Evolutionary conservation across 2,329 filamentous ascomycete species (phyloP).

Genomic region (Fusarium xyrophilum): DNA sequence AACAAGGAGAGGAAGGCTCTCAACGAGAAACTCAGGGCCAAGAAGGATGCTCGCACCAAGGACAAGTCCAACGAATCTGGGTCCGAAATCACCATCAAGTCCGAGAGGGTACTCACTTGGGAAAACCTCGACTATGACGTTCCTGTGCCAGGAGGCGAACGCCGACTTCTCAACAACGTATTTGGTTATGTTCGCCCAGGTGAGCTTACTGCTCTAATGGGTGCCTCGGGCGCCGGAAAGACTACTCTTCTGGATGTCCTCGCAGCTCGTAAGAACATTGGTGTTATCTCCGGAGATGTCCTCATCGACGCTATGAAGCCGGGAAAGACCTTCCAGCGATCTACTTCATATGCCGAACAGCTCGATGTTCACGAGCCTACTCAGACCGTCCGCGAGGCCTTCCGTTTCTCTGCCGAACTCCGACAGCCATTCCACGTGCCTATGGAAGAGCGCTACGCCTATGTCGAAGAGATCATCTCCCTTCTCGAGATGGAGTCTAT

Average conservation of each 20-base stretch:
- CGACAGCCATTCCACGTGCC: slow-evolving; percentile 63
- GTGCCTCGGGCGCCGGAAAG: slow-evolving; percentile 85
- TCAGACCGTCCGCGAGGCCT: slow-evolving; percentile 68
- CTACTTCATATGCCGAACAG: slow-evolving; percentile 68
- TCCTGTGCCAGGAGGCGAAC: slow-evolving; percentile 62
- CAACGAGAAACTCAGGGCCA: slow-evolving; percentile 67
- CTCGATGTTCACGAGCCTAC: slow-evolving; percentile 68
- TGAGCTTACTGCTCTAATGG: slow-evolving; percentile 80
- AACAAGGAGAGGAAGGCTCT: slow-evolving; percentile 70
- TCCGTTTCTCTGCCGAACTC: slow-evolving; percentile 68
- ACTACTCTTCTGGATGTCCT: slow-evolving; percentile 84
- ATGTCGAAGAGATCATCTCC: slow-evolving; percentile 67
- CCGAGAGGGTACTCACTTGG: slow-evolving; percentile 80
- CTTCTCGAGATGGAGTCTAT: slow-evolving; percentile 65
- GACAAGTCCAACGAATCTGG: slow-evolving; percentile 54
- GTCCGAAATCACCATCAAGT: slow-evolving; percentile 63
- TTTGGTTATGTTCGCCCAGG: slow-evolving; percentile 78
- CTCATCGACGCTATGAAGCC: slow-evolving; percentile 64
- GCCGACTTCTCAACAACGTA: slow-evolving; percentile 62
- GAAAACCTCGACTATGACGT: slow-evolving; percentile 82
- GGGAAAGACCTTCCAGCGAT: slow-evolving; percentile 66
- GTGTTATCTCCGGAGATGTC: slow-evolving; percentile 64
- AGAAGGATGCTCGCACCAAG: slow-evolving; percentile 62
- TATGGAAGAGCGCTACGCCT: slow-evolving; percentile 61
- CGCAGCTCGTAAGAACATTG: slow-evolving; percentile 66